A percentile compares a stretch with the other conserved stretches of the same genome.
phyloP scores from a whole-genome alignment of 2,329 filamentous ascomycete species.

The Microsporum audouinii region DNA sequence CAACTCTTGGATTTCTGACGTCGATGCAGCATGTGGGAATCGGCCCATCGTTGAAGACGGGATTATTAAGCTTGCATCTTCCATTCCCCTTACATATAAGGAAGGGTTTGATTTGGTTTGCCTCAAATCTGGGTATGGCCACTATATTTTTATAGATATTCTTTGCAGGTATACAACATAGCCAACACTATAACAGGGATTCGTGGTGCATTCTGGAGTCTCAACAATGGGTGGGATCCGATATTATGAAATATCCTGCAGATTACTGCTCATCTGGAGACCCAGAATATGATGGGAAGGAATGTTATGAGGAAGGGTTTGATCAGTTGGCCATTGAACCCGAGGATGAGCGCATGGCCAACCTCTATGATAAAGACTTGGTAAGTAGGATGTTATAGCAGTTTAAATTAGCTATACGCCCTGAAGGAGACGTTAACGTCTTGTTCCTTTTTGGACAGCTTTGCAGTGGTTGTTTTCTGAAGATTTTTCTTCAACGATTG shows the following conservation, averaged over 20 bases:
- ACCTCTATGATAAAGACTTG: background rate
- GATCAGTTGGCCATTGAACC: background rate
- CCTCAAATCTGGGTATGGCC: background rate
- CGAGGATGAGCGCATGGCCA: background rate
- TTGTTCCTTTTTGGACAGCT: background rate
- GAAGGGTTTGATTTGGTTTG: background rate
- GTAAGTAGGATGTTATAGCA: background rate
- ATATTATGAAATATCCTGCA: background rate
- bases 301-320: background rate
- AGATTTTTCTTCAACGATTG: conserved; percentile 14
- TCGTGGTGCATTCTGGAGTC: background rate
- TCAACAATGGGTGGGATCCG: background rate
- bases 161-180: background rate
- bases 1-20: background rate
- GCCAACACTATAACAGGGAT: background rate
- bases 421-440: background rate
- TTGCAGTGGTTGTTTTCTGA: conserved; percentile 17
- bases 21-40: background rate
- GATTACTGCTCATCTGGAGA: background rate
- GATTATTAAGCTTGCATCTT: background rate
- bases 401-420: background rate
- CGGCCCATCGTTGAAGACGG: background rate
- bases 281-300: background rate
- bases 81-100: background rate
- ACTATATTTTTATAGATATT: background rate